Base-by-base conservation (phyloP, 176 grass and related monocot species). In the Lolium rigidum region DNA sequence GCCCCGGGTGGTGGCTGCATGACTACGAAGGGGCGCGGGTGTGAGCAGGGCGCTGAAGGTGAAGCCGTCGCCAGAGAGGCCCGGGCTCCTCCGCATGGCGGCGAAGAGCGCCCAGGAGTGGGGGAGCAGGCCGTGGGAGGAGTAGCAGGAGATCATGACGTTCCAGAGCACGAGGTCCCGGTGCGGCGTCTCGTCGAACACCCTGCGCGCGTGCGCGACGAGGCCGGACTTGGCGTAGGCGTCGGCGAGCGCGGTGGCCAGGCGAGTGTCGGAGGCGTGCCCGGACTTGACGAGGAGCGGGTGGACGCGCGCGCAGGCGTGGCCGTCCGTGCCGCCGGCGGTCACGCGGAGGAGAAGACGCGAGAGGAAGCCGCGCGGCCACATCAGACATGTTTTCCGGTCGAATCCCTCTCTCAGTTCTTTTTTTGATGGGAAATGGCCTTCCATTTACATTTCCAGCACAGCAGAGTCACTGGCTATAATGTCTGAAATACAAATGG, bases 91-190 rank as follows among this genome's bases (percentile, higher is more conserved):
- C 54, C 82, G 77, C 91, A 88, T 80, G 20, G 52, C 65, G 46
- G 31, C 37, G 16, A 95, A 89, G 54, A 95, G 63, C 21, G 43
- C 26, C 83, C 94, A 92, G 65, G 86, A 74, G 31, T 90, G 80
- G 63, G 57, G 52, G 49, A 70, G 56, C 26, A 89, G 83, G 39
- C 89, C 95, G 79, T 92, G 87, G 48, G 83, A 44, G 3, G 84
- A 58, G 84, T 91, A 98, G 84, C 93, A 94, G 50, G 89, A 85
- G 77, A 95, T 12, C 90, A 95, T 92, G 78, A 93, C 88, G 91
- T 91, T 97, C 88, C 83, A 91, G 70, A 89, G 57, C 28, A 91
- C 81, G 17, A 82, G 46, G 39, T 94, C 92, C 87, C 25, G 82
- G 1, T 4, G 56, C 25, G 77, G 31, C n/a, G 82, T 70, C 41